Evolutionary conservation across 2,329 filamentous ascomycete genomes (phyloP), one percentile per base, ranked within the genome.

Genomic region (Hansfordia pulvinata): DNA sequence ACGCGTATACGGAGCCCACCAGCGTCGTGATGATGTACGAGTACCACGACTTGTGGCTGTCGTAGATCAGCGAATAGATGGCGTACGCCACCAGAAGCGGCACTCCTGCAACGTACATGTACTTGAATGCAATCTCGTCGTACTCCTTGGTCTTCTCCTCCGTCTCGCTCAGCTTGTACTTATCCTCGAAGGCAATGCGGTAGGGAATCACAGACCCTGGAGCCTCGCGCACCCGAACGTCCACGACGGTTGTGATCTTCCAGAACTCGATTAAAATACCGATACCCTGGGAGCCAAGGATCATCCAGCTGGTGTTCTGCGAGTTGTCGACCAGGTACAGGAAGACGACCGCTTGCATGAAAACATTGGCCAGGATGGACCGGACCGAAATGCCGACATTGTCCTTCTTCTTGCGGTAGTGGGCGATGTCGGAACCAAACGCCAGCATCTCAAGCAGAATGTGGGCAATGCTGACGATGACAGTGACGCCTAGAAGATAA

Each of bases 361-460:
- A 86, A 35, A 96, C 86, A 46, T 96, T 98, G 49, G 83, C 85
- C 30, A 98, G 63, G 45, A 98, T 98, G 17, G 88, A 92, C 30
- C 90, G 84, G 33, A 98, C 80, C 2, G 86, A 94, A 23, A 93
- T 93, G 36, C 90, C 90, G 16, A 98, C 81, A 32, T 93, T 90
- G 59, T 96, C 92, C 65, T 98, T 98, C 77, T 98, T 98, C 64
- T 96, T 94, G 49, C 86, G 83, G 73, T 90, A 98, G 56, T 98
- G 90, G 25, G 85, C 75, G 49, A 98, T 93, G 49, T 98, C 90
- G 48, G 80, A 93, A 46, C 93, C 93, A 61, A 98, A 98, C 2
- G 90, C 90, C 18, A 98, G 69, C 46, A 81, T 86, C 56, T 98
- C 90, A 36, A 98, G 88, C 40, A 98, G 62, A 68, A 93, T 85